Conservation (phyloP, 2,329 filamentous ascomycete genomes). For the Lasiodiplodia hormozganensis region DNA sequence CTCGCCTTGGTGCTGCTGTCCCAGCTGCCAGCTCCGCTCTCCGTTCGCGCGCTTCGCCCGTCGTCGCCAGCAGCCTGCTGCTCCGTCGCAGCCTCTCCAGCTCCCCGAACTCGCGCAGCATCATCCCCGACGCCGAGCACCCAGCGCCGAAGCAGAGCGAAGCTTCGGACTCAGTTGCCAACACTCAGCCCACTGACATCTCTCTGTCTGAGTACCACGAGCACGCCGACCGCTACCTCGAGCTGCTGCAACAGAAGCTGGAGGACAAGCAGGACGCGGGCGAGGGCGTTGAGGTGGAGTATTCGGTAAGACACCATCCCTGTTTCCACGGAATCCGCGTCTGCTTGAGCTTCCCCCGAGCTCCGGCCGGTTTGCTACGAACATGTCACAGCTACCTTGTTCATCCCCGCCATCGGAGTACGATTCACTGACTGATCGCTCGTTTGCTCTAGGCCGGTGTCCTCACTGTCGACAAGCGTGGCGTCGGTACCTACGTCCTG, state of each 20-base stretch:
- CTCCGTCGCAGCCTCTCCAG: slow-evolving; percentile 38
- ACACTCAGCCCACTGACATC: slow-evolving; percentile 67
- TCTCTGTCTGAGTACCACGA: slow-evolving; percentile 77
- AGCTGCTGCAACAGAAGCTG: slow-evolving; percentile 64
- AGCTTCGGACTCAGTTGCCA: slow-evolving; percentile 41
- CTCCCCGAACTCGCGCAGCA: slow-evolving; percentile 39
- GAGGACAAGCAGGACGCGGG: slow-evolving; percentile 77
- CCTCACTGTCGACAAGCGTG: slow-evolving; percentile 74
- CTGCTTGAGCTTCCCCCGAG: not conserved
- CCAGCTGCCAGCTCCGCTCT: not conserved
- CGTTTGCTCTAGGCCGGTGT: slow-evolving; percentile 73
- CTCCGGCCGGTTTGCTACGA: not conserved
- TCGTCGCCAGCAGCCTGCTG: not conserved
- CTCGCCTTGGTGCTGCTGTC: slow-evolving; percentile 11
- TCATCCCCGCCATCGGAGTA: not conserved
- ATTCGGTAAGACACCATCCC: slow-evolving; percentile 66
- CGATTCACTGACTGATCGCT: not conserved
- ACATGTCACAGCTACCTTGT: not conserved
- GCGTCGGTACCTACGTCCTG: slow-evolving; percentile 83
- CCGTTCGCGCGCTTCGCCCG: not conserved
- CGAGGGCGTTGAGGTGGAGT: slow-evolving; percentile 87
- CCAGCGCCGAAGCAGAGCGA: slow-evolving; percentile 46
- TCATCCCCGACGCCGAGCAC: slow-evolving; percentile 55
- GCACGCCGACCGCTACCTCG: slow-evolving; percentile 77
- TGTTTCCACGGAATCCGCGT: not conserved